Evolutionary conservation across 2,329 filamentous ascomycete genomes (phyloP).

Genomic region (Colletotrichum gigasporum): DNA sequence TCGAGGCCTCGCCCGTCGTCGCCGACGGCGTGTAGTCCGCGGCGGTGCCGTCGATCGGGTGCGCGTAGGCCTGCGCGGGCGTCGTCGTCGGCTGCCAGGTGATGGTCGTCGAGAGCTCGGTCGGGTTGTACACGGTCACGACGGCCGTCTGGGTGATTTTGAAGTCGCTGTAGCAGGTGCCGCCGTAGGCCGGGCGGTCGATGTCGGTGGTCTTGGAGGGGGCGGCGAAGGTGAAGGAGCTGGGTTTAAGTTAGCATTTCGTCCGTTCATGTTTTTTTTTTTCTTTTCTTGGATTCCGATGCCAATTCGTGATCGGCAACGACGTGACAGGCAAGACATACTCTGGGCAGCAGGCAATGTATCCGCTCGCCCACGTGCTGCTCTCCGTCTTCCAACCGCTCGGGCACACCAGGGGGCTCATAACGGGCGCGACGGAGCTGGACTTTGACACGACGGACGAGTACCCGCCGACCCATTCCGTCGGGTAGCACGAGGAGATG

Average conservation of each 20-base stretch:
- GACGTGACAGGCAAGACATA: not conserved
- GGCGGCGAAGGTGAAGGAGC: slow-evolving; percentile 24
- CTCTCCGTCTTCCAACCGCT: slow-evolving; percentile 23
- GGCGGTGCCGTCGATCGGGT: slow-evolving; percentile 24
- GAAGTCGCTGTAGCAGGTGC: slow-evolving; percentile 29
- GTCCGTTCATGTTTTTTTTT: too few species aligned
- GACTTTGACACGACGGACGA: slow-evolving; percentile 15
- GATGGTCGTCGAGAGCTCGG: slow-evolving; percentile 25
- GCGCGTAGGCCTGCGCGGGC: slow-evolving; percentile 26
- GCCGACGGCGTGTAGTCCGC: slow-evolving; percentile 23
- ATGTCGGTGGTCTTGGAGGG: slow-evolving; percentile 4
- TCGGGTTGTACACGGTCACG: slow-evolving; percentile 27
- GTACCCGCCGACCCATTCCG: slow-evolving; percentile 24
- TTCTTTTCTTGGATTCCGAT: not conserved
- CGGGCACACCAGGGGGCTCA: slow-evolving; percentile 25
- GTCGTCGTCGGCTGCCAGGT: slow-evolving; percentile 20
- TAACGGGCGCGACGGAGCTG: slow-evolving; percentile 27
- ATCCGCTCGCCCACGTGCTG: slow-evolving; percentile 26
- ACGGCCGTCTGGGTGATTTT: slow-evolving; percentile 21
- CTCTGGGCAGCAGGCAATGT: slow-evolving; percentile 27
- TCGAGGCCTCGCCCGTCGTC: not conserved
- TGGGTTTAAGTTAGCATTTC: not conserved
- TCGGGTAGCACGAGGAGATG: slow-evolving; percentile 21
- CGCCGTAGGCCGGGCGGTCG: slow-evolving; percentile 27
- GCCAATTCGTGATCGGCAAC: not conserved